Percentiles rank a stretch among this genome's conserved stretches.
phyloP scores from a whole-genome alignment of 805 yeast genomes.

The Cephaloascus fragrans region DNA sequence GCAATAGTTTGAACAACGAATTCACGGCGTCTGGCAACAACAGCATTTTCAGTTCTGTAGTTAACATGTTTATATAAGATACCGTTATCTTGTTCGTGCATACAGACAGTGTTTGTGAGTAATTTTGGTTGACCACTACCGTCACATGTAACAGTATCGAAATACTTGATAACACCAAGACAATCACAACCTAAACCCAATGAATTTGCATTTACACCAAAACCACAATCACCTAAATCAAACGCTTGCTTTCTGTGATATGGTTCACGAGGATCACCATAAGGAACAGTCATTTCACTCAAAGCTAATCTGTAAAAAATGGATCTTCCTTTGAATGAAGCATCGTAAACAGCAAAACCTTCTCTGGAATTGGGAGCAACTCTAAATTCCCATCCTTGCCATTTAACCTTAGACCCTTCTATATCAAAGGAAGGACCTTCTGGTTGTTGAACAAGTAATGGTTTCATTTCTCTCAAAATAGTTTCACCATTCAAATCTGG shows the following conservation, averaged over 20 bases:
- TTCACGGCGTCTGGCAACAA: slow-evolving; percentile 70
- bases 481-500: slow-evolving; percentile 55
- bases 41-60: slow-evolving; percentile 64
- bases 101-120: slow-evolving; percentile 63
- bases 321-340: slow-evolving; percentile 67
- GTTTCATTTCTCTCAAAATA: slow-evolving; percentile 49
- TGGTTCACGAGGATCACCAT: slow-evolving; percentile 79
- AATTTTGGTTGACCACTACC: slow-evolving; percentile 52
- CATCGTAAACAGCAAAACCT: slow-evolving; percentile 69
- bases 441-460: slow-evolving; percentile 62
- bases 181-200: slow-evolving; percentile 74
- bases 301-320: slow-evolving; percentile 62
- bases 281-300: slow-evolving; percentile 83
- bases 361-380: slow-evolving; percentile 66
- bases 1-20: slow-evolving; percentile 74
- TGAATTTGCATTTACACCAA: slow-evolving; percentile 63
- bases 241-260: slow-evolving; percentile 82
- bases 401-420: slow-evolving; percentile 49
- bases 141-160: slow-evolving; percentile 50
- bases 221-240: slow-evolving; percentile 80
- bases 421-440: slow-evolving; percentile 69
- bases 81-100: slow-evolving; percentile 77
- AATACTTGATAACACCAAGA: slow-evolving; percentile 67
- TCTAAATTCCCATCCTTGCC: slow-evolving; percentile 84
- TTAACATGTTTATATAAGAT: slow-evolving; percentile 70